Base-by-base conservation (phyloP, 2,329 filamentous ascomycete genomes). In the Fusarium incarnatum region DNA sequence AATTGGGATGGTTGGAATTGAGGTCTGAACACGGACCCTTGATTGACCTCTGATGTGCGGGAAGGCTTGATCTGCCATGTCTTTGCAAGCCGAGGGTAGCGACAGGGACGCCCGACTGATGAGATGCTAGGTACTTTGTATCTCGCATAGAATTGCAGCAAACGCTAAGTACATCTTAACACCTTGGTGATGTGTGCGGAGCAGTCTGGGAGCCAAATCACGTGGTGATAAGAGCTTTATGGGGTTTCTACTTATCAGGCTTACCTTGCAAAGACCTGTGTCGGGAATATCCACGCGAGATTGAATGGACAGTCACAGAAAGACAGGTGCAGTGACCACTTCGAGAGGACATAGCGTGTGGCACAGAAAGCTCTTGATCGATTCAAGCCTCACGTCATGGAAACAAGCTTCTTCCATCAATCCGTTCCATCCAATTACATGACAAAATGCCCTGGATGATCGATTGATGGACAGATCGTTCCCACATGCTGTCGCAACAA, bases 391-490 rank as follows among this genome's bases (percentile, higher is more conserved):
- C 48, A 41, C 32, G 49, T 52, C 49, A 52, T 52, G 7, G 6
- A 52, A 52, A 52, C 32, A 52, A 52, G 32, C 32, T 52, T 41
- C 49, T 25, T 22, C 8, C 23, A 27, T 41, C 23, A 18, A 15
- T n/a, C 0, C 9, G 9, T 16, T 16, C 2, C 15, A 3, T 22
- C 49, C 49, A 52, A 52, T 52, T 0, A 41, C 8, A 28, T 16
- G 10, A 16, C 3, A 11, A 12, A 8, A 18, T 52, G 6, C 49
- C 41, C 49, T 52, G 49, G 1, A 52, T 6, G 34, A 27, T 15
- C 48, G 13, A 3, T 52, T 9, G 13, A 11, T 9, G 15, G n/a
- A 22, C 18, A 27, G 22, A 20, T 15, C 27, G 32, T 41, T 52
- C 32, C 23, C 49, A 41, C 49, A 52, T 28, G 49, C 32, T 37